phyloP scores from a whole-genome alignment of 306 rosid species.

The Boehmeria nivea region DNA sequence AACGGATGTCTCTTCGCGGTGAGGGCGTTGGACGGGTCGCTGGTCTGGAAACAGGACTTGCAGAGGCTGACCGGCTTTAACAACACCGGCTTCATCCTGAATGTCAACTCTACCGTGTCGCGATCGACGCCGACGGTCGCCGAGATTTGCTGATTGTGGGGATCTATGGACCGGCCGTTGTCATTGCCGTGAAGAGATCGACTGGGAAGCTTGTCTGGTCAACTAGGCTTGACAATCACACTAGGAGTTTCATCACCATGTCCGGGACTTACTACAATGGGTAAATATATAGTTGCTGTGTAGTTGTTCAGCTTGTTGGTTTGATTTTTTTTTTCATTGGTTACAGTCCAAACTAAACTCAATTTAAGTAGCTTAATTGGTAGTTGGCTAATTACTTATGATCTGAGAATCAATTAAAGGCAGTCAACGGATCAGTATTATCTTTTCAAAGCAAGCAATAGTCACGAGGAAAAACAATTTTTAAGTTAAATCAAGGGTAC shows the following conservation, averaged over 20 bases:
- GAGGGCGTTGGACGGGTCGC: constrained; percentile 31
- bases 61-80: constrained; percentile 36
- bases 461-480: too few relatives aligned
- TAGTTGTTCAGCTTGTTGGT: background rate
- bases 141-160: constrained; percentile 26
- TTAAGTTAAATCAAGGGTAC: too few relatives aligned
- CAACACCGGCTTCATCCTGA: constrained; percentile 23
- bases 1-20: constrained; percentile 51
- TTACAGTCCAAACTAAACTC: too few relatives aligned
- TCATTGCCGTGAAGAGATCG: constrained; percentile 39
- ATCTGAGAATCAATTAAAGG: too few relatives aligned
- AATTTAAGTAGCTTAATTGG: too few relatives aligned
- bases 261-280: constrained; percentile 53
- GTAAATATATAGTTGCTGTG: constrained; percentile 28
- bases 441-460: too few relatives aligned
- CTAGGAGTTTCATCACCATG: constrained; percentile 36
- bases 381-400: too few relatives aligned
- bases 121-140: constrained; percentile 49
- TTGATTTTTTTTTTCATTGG: background rate
- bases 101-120: constrained; percentile 36
- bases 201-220: constrained; percentile 42
- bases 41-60: constrained; percentile 38
- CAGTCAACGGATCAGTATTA: too few relatives aligned
- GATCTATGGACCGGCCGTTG: constrained; percentile 52
- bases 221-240: constrained; percentile 30